Evolutionary conservation across 257 asterid genomes (phyloP), one percentile per base, ranked within the genome.

Genomic region (Solanum microdontum): DNA sequence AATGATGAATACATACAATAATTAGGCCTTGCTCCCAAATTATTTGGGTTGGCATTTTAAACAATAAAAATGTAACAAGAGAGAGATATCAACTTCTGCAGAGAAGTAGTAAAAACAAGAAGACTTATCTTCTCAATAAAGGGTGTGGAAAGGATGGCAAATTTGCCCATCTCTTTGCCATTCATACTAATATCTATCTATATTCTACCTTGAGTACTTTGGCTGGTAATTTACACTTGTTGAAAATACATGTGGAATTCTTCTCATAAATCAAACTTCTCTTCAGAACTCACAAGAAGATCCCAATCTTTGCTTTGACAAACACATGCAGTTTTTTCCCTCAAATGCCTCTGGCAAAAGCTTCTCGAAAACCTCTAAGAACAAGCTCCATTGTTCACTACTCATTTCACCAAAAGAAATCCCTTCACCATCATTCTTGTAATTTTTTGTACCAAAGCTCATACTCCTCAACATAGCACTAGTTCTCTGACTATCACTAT

Each of bases 211-310:
- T 90, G 90, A 70, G n/a, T 83, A 90, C 89, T 85, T 84, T 80
- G 87, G 86, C 75, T 70, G 87, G 77, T 89, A 87, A 85, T 79
- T 37, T 85, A 88, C 64, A 66, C 87, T 79, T 75, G 55, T 40
- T 43, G 82, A 76, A 73, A 48, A 48, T 55, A 66, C 91, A 68
- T 37, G n/a, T 77, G 33, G 77, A 48, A 74, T 19, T 28, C 70
- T 60, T 62, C 70, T 86, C 69, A 82, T 73, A 72, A 66, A 88
- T 30, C 58, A 51, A 86, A 32, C 55, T 83, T 89, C 87, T 79
- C 87, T 87, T 95, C 94, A 93, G 90, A 94, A 95, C 86, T 95
- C 95, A 89, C 96, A 96, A 84, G 99, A 96, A 89, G 95, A 90
- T 93, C 97, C 96, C 91, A 97, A 82, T 91, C 98, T 92, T 84